Evolutionary conservation across 2,329 filamentous ascomycete species (phyloP).

Genomic region (Ceratocystis colombiana): DNA sequence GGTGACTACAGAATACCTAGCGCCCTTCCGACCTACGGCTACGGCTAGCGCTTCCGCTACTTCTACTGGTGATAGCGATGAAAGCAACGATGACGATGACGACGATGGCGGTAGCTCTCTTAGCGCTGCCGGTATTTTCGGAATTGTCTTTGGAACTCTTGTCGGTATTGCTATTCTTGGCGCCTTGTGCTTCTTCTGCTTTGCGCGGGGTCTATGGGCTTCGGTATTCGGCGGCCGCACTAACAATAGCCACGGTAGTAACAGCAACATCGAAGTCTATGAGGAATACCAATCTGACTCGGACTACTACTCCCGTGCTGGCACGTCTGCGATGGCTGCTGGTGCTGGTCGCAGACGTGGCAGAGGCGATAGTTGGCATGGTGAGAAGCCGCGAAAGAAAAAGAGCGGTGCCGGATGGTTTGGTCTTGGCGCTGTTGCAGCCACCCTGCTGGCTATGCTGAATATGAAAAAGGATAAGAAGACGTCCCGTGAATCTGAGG

Average conservation of each 20-base stretch:
- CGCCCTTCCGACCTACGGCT: conserved; percentile 44
- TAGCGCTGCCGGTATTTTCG: conserved; percentile 65
- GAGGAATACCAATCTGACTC: conserved; percentile 39
- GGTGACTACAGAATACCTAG: conserved; percentile 47
- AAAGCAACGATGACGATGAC: conserved; percentile 37
- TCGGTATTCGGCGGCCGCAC: conserved; percentile 48
- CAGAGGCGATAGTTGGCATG: conserved; percentile 32
- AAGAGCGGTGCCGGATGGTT: conserved; percentile 44
- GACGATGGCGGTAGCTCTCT: conserved; percentile 37
- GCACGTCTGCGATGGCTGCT: conserved; percentile 19
- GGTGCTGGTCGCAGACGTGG: conserved; percentile 18
- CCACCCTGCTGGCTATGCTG: conserved; percentile 45
- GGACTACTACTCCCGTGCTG: conserved; percentile 29
- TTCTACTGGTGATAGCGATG: conserved; percentile 38
- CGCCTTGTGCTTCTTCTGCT: conserved; percentile 66
- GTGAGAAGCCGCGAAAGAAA: conserved; percentile 41
- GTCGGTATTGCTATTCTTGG: conserved; percentile 56
- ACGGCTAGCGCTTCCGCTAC: conserved; percentile 44
- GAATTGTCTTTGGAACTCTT: conserved; percentile 67
- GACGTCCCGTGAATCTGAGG: conserved; percentile 27
- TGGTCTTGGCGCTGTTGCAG: conserved; percentile 42
- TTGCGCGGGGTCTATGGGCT: conserved; percentile 52
- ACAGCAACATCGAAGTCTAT: conserved; percentile 37
- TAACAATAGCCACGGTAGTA: conserved; percentile 31
- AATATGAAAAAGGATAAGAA: conserved; percentile 45